Base-by-base conservation (phyloP, 2,329 filamentous ascomycete species). In the Sclerotinia sclerotiorum region DNA sequence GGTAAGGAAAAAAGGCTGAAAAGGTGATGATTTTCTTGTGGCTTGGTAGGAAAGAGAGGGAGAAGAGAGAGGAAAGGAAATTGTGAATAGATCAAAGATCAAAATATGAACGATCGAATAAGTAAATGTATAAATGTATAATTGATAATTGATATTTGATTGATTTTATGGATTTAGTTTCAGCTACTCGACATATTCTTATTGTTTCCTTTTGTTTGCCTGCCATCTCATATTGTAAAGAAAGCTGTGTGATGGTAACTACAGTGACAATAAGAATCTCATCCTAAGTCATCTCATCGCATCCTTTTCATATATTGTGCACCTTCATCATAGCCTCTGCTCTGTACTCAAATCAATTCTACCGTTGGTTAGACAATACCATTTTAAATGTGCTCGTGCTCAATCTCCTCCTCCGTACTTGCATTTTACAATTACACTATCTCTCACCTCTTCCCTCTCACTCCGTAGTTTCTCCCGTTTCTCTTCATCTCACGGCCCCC, bases 301-400 rank as follows among this genome's bases (percentile, higher is more conserved):
- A 67, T 61, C 65, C 65, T 49, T 44, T 67, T 61, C 21, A 55
- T 67, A n/a, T 42, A 61, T 35, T 2, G 24, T 61, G 13, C 35
- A 32, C 27, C 27, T 61, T 27, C 10, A 60, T 46, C 29, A 29
- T 55, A 35, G 17, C 21, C 19, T 32, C 27, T 39, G 7, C 39
- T 56, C 19, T 39, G 32, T 56, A 56, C 32, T 35, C 29, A 5
- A 39, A 39, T 19, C 54, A 35, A 48, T 3, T 44, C 39, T 60
- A 46, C 57, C 24, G 57, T 35, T 58, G n/a, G 42, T 49, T 66
- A 60, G 58, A 46, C 57, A 46, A 46, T 46, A 39, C 32, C 54
- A 56, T 39, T 35, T 39, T 39, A 56, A 57, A 39, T 58, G 55
- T 44, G 55, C 55, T 58, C 35, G 35, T 58, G 35, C 55, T 27